phyloP scores from a whole-genome alignment of 1,139 yeast species.

The Yamadazyma atlantica region DNA sequence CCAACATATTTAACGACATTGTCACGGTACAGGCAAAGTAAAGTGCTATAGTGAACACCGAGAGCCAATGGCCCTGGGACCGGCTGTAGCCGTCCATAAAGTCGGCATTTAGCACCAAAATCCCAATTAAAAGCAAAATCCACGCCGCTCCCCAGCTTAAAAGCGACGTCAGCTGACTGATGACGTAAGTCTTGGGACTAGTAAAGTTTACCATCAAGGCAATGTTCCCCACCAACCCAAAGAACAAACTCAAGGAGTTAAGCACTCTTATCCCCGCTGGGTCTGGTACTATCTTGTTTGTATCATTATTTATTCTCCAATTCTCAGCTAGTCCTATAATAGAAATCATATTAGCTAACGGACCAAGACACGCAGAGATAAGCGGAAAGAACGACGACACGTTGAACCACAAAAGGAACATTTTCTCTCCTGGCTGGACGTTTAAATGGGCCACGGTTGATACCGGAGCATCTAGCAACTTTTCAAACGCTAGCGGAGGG shows the following conservation, averaged over 20 bases:
- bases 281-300: constrained; percentile 25
- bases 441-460: constrained; percentile 28
- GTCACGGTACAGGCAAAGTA: constrained; percentile 58
- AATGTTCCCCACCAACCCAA: constrained; percentile 67
- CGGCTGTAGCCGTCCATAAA: constrained; percentile 20
- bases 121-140: constrained; percentile 47
- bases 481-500: constrained; percentile 24
- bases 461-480: constrained; percentile 34
- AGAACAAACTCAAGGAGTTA: constrained; percentile 59
- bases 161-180: constrained; percentile 62
- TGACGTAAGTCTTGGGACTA: constrained; percentile 51
- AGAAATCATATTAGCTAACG: constrained; percentile 71
- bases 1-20: constrained; percentile 57
- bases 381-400: constrained; percentile 70
- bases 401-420: constrained; percentile 57
- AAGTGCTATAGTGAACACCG: constrained; percentile 58
- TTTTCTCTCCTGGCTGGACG: constrained; percentile 46
- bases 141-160: constrained; percentile 63
- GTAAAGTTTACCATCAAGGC: constrained; percentile 68
- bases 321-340: constrained; percentile 68
- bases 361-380: constrained; percentile 74
- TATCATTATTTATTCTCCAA: constrained; percentile 50
- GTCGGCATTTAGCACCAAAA: constrained; percentile 31
- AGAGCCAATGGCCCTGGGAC: constrained; percentile 79
- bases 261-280: constrained; percentile 48